A percentile compares a stretch with the other conserved stretches of the same genome.
These are phyloP conservation scores for Solanum piurae DNA, from an alignment of 257 asterid genomes.

Conservation along the genomic window DNA sequence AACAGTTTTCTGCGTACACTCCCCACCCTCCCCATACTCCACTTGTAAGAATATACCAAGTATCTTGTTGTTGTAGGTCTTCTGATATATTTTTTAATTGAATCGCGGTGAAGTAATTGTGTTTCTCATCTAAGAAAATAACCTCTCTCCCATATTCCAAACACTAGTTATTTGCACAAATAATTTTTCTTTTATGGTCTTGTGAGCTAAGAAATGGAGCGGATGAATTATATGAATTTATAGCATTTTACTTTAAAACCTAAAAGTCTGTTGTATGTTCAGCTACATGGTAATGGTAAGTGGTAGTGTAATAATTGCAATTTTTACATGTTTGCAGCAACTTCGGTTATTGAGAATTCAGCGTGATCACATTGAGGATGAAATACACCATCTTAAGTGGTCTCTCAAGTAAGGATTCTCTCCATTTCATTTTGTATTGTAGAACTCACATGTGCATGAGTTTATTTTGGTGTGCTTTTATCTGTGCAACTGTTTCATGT, in stretches of 20 bases:
- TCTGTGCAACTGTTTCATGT: neutral
- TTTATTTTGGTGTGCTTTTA: neutral
- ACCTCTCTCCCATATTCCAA: neutral
- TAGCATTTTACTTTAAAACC: neutral
- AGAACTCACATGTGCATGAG: neutral
- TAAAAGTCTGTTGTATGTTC: neutral
- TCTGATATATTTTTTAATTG: neutral
- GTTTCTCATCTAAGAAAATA: neutral
- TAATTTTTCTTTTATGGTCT: neutral
- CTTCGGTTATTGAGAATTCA: conserved; percentile 68
- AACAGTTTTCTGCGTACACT: neutral
- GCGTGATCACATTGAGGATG: conserved; percentile 82
- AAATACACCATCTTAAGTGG: conserved; percentile 79
- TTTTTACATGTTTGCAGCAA: conserved; percentile 30
- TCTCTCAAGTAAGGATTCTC: conserved; percentile 43
- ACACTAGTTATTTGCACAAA: neutral
- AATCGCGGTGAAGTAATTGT: neutral
- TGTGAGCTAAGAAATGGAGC: neutral
- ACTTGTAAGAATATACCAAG: neutral
- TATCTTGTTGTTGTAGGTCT: neutral
- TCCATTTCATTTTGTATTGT: neutral
- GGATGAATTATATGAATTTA: neutral
- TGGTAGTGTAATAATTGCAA: neutral
- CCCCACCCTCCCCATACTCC: neutral
- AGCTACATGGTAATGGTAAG: neutral